Evolutionary conservation across 2,329 filamentous ascomycete genomes (phyloP).

Genomic region (Phyllosticta paracitricarpa): DNA sequence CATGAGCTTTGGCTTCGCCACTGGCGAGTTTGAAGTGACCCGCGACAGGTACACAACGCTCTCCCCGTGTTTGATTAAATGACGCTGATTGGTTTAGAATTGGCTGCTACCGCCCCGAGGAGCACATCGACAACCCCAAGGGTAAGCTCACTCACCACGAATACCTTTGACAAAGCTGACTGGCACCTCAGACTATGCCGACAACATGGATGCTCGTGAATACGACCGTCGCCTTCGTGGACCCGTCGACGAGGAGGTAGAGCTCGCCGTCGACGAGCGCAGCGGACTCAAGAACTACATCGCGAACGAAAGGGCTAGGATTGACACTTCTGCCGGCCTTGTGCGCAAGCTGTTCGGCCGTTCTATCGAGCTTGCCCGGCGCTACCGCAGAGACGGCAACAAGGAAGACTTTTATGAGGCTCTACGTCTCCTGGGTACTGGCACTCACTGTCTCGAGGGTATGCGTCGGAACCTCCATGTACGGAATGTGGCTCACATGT

Average conservation of each 20-base stretch:
- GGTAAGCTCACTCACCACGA: background rate
- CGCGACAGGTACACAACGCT: slow-evolving; percentile 44
- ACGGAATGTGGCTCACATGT: background rate
- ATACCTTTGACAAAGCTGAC: background rate
- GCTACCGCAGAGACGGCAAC: slow-evolving; percentile 55
- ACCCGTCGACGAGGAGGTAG: slow-evolving; percentile 66
- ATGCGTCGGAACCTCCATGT: slow-evolving; percentile 13
- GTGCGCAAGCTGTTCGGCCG: slow-evolving; percentile 62
- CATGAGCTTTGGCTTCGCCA: slow-evolving; percentile 76
- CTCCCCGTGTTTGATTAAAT: background rate
- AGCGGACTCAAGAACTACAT: slow-evolving; percentile 82
- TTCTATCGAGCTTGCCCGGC: slow-evolving; percentile 71
- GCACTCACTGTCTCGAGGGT: slow-evolving; percentile 78
- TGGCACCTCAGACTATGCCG: slow-evolving; percentile 56
- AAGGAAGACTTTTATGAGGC: slow-evolving; percentile 80
- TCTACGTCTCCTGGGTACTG: slow-evolving; percentile 76
- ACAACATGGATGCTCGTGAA: slow-evolving; percentile 73
- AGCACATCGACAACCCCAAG: slow-evolving; percentile 72
- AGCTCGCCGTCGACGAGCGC: slow-evolving; percentile 64
- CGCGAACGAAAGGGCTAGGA: slow-evolving; percentile 66
- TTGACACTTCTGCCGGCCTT: slow-evolving; percentile 72
- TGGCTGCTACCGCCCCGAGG: slow-evolving; percentile 44
- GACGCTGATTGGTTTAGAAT: background rate
- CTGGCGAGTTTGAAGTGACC: slow-evolving; percentile 78
- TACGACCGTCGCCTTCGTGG: slow-evolving; percentile 75